A percentile compares a stretch with the other conserved stretches of the same genome.
Evolutionary conservation across 805 yeast species (phyloP).

Genomic region (Cyberlindnera bimundalis): DNA sequence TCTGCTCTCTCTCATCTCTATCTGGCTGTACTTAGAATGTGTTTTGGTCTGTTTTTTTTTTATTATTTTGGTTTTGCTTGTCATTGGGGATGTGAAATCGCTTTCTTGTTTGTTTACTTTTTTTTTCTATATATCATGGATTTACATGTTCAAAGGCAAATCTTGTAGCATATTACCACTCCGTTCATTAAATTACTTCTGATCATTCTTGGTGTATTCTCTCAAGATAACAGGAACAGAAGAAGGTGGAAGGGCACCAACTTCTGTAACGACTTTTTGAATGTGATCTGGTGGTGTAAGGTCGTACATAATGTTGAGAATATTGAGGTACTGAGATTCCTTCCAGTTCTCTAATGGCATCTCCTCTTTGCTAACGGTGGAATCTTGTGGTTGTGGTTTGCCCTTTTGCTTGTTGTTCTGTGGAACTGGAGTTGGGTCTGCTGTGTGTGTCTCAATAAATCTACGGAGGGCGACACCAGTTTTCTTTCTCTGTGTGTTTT

Average conservation of each 20-base stretch:
- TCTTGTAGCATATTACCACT: neutral
- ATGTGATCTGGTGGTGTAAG: slow-evolving; percentile 91
- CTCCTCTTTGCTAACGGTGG: slow-evolving; percentile 31
- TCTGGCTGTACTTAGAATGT: neutral
- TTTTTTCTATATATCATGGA: slow-evolving; percentile 3
- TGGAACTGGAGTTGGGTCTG: slow-evolving; percentile 16
- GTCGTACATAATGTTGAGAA: slow-evolving; percentile 86
- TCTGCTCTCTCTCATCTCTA: neutral
- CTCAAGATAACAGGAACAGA: slow-evolving; percentile 95
- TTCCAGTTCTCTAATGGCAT: slow-evolving; percentile 62
- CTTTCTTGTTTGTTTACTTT: neutral
- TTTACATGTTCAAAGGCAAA: neutral
- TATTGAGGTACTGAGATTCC: slow-evolving; percentile 56
- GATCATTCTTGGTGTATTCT: slow-evolving; percentile 59
- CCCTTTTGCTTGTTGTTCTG: slow-evolving; percentile 27
- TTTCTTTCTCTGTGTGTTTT: slow-evolving; percentile 45
- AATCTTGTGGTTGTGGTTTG: slow-evolving; percentile 20
- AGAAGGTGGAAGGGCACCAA: slow-evolving; percentile 96
- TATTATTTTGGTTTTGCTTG: too few relatives aligned
- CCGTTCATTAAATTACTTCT: slow-evolving; percentile 1
- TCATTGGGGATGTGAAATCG: too few relatives aligned
- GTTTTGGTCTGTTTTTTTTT: neutral
- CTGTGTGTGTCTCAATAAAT: slow-evolving; percentile 43
- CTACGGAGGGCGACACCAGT: slow-evolving; percentile 56
- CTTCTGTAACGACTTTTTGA: slow-evolving; percentile 92